Base-by-base conservation (phyloP, 306 rosid species). In the Nissolia schottii region DNA sequence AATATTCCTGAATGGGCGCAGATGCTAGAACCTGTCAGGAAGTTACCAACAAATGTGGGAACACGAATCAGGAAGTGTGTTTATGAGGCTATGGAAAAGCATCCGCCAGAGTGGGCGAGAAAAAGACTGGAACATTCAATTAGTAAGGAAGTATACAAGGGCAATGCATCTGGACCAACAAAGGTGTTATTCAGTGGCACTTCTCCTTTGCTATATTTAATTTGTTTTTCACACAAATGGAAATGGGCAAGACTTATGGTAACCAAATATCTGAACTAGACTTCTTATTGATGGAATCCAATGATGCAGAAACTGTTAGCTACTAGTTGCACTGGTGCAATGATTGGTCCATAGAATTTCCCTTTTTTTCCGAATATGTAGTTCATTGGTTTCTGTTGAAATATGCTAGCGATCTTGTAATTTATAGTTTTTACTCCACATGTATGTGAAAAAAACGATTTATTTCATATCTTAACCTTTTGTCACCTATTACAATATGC, bases 151-250 rank as follows among this genome's bases (percentile, higher is more conserved):
- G 97, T 95, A 71, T 95, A 95, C 79, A 95, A 95, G 85, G 97
- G 99, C 78, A 95, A 95, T 69, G 99, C 99, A 16, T 95, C 99
- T 60, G 99, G 99, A 70, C 99, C 99, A 50, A 95, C 99, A 32
- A 95, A 95, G 99, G 99, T 95, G 77, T 79, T 77, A 64, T 34
- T 83, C 56, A 10, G 43, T 48, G 53, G 22, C 71, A 35, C 74
- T 83, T 78, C 3, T 70, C 59, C 56, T 72, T 55, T 79, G 12
- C 50, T 31, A 50, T 13, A 66, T 8, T 20, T 55, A 19, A 5
- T 32, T 18, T 27, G 40, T 3, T 64, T 27, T 60, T 31, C 63
- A 22, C 29, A 14, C 24, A 28, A 50, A 34, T 68, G 16, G 58
- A 66, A 45, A 34, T 60, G 60, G 5, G 41, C 12, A 73, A 66